Evolutionary conservation across 208 protist genomes (phyloP).

Genomic region (Endotrypanum monterogeii): DNA sequence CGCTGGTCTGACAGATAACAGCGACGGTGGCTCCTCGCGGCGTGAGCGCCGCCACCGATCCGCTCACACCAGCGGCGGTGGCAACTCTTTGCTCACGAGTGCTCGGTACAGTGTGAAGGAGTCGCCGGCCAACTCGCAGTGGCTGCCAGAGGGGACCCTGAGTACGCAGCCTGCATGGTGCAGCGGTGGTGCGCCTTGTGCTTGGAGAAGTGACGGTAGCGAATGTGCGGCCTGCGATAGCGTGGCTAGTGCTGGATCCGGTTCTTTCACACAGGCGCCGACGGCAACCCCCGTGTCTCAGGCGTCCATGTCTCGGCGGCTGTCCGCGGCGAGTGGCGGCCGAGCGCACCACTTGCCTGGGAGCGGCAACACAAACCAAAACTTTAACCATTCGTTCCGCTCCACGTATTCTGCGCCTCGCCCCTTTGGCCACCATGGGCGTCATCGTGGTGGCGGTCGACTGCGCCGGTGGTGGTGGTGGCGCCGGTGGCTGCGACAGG

Average conservation of each 20-base stretch:
- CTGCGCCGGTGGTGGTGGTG: constrained; percentile 16
- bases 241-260: background rate
- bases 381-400: constrained; percentile 11
- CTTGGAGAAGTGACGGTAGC: background rate
- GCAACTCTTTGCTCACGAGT: constrained; percentile 7
- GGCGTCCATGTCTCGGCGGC: constrained; percentile 11
- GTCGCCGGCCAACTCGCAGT: constrained; percentile 24
- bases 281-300: constrained; percentile 18
- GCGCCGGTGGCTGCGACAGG: constrained; percentile 17
- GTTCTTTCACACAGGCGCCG: background rate
- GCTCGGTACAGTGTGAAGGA: constrained; percentile 10
- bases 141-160: background rate
- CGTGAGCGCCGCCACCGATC: background rate
- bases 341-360: background rate
- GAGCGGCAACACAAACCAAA: background rate
- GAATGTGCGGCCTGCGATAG: background rate
- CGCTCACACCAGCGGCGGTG: constrained; percentile 9
- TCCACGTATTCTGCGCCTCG: constrained; percentile 12
- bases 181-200: constrained; percentile 1
- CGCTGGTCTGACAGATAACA: background rate
- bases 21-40: background rate
- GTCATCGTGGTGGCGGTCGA: background rate
- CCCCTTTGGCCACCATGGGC: background rate
- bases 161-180: background rate
- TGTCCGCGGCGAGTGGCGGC: background rate